Percentiles rank a stretch among this genome's conserved stretches.
phyloP scores from a whole-genome alignment of 257 asterid genomes.

The Handroanthus guayacan region DNA sequence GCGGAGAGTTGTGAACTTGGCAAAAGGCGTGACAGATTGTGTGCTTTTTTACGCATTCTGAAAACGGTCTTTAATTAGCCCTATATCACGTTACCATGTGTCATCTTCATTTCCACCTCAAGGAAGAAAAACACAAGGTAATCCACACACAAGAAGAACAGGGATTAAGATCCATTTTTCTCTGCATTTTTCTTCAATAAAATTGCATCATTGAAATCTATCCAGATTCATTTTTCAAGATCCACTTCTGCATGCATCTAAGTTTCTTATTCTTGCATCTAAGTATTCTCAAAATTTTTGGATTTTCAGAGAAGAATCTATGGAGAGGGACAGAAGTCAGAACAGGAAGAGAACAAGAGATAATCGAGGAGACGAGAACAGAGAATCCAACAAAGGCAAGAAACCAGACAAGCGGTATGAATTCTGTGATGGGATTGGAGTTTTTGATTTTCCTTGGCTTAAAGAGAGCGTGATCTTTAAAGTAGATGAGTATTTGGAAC shows the following conservation, averaged over 20 bases:
- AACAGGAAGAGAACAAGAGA: conserved; percentile 48
- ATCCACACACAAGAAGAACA: background rate
- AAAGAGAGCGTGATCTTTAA: conserved; percentile 46
- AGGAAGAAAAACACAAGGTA: conserved; percentile 30
- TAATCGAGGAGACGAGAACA: conserved; percentile 17
- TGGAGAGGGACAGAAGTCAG: conserved; percentile 37
- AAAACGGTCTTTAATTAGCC: conserved; percentile 34
- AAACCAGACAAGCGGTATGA: conserved; percentile 35
- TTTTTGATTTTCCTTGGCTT: conserved; percentile 68
- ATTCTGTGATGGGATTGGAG: conserved; percentile 45
- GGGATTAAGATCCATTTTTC: conserved; percentile 30
- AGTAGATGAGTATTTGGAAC: conserved; percentile 38
- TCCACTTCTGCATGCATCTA: background rate
- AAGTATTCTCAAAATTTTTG: background rate
- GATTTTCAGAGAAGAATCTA: background rate
- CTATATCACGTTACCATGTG: conserved; percentile 36
- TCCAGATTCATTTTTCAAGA: background rate
- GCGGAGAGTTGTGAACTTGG: conserved; percentile 32
- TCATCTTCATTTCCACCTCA: conserved; percentile 18
- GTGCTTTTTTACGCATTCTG: conserved; percentile 31
- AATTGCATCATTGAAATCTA: background rate
- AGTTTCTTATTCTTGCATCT: background rate
- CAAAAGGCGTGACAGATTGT: conserved; percentile 40
- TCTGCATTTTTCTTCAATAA: background rate
- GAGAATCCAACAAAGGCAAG: conserved; percentile 31